Percentiles rank a stretch among this genome's conserved stretches.
Conservation (phyloP, 2,329 filamentous ascomycete genomes). For the Ramularia collo-cygni region DNA sequence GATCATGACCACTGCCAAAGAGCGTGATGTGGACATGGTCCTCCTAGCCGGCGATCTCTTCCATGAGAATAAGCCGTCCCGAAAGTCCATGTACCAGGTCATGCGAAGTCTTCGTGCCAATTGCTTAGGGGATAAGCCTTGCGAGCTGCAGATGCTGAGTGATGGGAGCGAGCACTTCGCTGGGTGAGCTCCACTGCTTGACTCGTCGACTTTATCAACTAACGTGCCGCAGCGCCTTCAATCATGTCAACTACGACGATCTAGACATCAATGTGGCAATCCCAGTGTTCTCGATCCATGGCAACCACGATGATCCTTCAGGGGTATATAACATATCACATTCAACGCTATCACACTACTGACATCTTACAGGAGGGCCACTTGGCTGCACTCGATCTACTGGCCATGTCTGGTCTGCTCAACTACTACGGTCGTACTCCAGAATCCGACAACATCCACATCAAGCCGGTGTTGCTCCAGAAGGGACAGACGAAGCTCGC, state of each 20-base stretch:
- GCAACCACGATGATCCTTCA: conserved; percentile 97
- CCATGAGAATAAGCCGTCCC: conserved; percentile 94
- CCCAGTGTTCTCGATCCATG: conserved; percentile 96
- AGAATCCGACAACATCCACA: conserved; percentile 85
- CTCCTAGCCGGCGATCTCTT: conserved; percentile 91
- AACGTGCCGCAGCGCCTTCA: conserved; percentile 54
- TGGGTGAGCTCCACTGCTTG: conserved; percentile 14
- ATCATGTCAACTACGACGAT: conserved; percentile 96
- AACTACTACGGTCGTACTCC: conserved; percentile 94
- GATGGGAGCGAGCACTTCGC: conserved; percentile 85
- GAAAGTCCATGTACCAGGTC: conserved; percentile 94
- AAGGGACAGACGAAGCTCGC: conserved; percentile 91
- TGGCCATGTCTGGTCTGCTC: conserved; percentile 83
- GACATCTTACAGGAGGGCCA: conserved; percentile 58
- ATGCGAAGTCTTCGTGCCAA: conserved; percentile 92
- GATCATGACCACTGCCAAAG: conserved; percentile 80
- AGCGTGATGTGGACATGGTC: conserved; percentile 94
- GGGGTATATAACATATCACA: conserved; percentile 41
- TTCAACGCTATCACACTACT: conserved; percentile 14
- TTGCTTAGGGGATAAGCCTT: conserved; percentile 90
- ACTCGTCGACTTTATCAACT: conserved; percentile 2
- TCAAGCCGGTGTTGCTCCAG: conserved; percentile 86
- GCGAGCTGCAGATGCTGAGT: conserved; percentile 87
- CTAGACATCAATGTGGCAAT: conserved; percentile 95
- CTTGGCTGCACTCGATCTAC: conserved; percentile 79